Conservation (phyloP, 208 protist genomes). For the Leishmania tarentolae region DNA sequence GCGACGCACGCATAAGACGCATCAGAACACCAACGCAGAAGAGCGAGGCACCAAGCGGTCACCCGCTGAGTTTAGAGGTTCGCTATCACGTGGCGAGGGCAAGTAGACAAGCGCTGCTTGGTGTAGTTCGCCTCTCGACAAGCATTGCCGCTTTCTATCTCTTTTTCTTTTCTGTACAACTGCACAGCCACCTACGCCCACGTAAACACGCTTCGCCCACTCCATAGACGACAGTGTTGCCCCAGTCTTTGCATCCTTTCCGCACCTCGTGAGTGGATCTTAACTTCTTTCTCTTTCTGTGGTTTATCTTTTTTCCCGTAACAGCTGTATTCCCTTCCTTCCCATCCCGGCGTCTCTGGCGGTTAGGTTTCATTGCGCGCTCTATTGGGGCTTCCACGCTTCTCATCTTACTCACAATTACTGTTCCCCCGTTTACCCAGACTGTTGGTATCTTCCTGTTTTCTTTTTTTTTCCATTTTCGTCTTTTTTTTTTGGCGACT, state of each 20-base stretch:
- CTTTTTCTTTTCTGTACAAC: background rate
- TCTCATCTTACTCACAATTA: too few relatives aligned
- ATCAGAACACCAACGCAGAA: background rate
- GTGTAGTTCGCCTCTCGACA: background rate
- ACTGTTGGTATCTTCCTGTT: too few relatives aligned
- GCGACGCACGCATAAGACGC: background rate
- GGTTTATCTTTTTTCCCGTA: background rate
- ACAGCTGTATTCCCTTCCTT: background rate
- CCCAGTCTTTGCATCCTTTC: background rate
- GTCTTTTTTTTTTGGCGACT: background rate
- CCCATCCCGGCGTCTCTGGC: too few relatives aligned
- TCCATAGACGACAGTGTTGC: background rate
- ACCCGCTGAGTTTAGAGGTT: background rate
- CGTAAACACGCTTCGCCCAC: background rate
- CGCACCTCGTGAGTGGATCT: too few relatives aligned
- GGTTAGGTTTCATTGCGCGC: background rate
- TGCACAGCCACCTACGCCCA: background rate
- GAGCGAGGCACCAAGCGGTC: background rate
- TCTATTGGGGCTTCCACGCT: background rate
- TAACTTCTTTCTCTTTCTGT: background rate
- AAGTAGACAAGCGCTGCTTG: background rate
- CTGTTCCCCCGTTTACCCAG: too few relatives aligned
- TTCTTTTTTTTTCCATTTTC: slow-evolving; percentile 8
- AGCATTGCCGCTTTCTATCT: background rate
- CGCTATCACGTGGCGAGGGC: background rate